phyloP scores from a whole-genome alignment of 805 yeast genomes.

The Monosporozyma servazzii region DNA sequence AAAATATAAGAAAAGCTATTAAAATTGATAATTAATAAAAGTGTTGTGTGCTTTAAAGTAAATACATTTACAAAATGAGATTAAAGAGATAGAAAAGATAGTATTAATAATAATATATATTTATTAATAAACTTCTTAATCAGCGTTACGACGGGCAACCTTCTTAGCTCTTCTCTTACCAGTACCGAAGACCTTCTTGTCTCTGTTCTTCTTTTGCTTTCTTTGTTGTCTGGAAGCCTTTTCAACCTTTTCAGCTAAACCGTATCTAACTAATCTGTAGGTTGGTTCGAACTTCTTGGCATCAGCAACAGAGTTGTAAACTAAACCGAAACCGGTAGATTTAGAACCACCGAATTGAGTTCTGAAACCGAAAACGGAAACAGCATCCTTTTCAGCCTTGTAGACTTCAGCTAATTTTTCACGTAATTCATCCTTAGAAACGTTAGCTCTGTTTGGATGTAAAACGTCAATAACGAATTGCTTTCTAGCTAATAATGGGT shows the following conservation, averaged over 20 bases:
- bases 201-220: constrained; percentile 99
- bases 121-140: constrained; percentile 34
- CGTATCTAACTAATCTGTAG: constrained; percentile 98
- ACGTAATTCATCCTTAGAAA: constrained; percentile 98
- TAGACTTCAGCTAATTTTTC: constrained; percentile 81
- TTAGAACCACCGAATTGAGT: constrained; percentile 99
- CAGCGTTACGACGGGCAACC: constrained; percentile 84
- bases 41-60: constrained; percentile 2
- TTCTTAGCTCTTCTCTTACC: constrained; percentile 89
- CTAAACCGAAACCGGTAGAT: constrained; percentile 98
- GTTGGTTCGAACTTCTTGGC: constrained; percentile 98
- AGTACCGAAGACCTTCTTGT: constrained; percentile 98
- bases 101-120: neutral
- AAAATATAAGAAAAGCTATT: neutral
- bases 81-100: neutral
- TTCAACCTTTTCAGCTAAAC: constrained; percentile 92
- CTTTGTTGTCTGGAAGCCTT: constrained; percentile 99
- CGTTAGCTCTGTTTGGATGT: constrained; percentile 99
- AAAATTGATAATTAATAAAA: constrained; percentile 1
- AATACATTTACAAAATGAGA: constrained; percentile 1
- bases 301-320: constrained; percentile 95
- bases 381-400: constrained; percentile 89
- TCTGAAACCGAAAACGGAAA: constrained; percentile 98
- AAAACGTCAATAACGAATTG: constrained; percentile 99
- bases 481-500: constrained; percentile 98